Percentiles rank a stretch among this genome's conserved stretches.
These are phyloP conservation scores for Pythium aristosporum DNA, from an alignment of 352 stramenopile species.

Conservation along the genomic window DNA sequence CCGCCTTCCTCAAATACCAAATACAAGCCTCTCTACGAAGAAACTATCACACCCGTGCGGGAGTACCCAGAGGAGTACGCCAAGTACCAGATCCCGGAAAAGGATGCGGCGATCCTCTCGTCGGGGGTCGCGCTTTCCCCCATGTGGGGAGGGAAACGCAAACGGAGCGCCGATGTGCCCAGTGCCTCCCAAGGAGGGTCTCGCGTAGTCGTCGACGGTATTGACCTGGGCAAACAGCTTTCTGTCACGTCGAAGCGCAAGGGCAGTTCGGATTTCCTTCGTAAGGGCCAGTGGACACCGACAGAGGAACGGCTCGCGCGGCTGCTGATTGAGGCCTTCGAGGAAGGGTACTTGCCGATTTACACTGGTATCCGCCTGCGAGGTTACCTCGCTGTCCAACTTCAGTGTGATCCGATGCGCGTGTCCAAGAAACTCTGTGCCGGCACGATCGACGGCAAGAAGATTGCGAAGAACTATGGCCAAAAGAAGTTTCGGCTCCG, in stretches of 20 bases:
- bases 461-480: conserved; percentile 74
- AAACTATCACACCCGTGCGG: conserved; percentile 23
- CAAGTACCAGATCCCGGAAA: conserved; percentile 29
- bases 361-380: conserved; percentile 73
- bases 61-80: conserved; percentile 27
- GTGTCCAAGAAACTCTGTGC: conserved; percentile 83
- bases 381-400: conserved; percentile 71
- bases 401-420: conserved; percentile 81
- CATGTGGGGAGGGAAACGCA: conserved; percentile 34
- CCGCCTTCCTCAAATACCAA: neutral
- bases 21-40: neutral
- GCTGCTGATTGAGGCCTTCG: conserved; percentile 67
- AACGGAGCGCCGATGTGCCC: conserved; percentile 19
- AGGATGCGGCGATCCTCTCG: conserved; percentile 11
- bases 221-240: conserved; percentile 20
- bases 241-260: conserved; percentile 40
- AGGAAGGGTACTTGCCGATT: conserved; percentile 70
- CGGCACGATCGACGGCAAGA: conserved; percentile 63
- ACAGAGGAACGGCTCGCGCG: conserved; percentile 62
- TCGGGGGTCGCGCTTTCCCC: conserved; percentile 3
- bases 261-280: conserved; percentile 58
- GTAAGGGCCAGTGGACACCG: conserved; percentile 73
- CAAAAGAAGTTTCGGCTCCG: conserved; percentile 78
- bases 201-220: conserved; percentile 16
- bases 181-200: neutral